Evolutionary conservation across 257 asterid species (phyloP).

Genomic region (Solanum pinnatisectum): DNA sequence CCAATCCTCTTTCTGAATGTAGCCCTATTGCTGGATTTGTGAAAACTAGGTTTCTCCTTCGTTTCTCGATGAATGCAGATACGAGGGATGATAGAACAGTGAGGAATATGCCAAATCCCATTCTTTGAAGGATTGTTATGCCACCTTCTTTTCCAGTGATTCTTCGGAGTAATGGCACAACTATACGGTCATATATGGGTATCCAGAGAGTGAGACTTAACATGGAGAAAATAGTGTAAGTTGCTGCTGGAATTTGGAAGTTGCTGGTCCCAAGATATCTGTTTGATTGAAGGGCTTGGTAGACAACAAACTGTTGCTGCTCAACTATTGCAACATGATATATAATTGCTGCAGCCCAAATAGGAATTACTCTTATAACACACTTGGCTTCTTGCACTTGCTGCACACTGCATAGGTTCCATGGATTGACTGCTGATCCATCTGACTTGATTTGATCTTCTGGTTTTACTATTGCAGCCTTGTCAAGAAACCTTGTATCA

Average conservation of each 20-base stretch:
- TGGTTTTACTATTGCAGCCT: slow-evolving; percentile 53
- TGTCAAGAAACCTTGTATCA: slow-evolving; percentile 39
- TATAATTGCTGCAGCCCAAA: slow-evolving; percentile 47
- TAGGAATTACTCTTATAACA: slow-evolving; percentile 45
- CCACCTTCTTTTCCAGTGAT: slow-evolving; percentile 40
- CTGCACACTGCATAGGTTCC: slow-evolving; percentile 56
- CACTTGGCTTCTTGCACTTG: slow-evolving; percentile 76
- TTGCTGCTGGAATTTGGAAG: slow-evolving; percentile 61
- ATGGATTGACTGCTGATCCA: slow-evolving; percentile 47
- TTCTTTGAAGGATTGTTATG: slow-evolving; percentile 56
- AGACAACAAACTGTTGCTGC: slow-evolving; percentile 56
- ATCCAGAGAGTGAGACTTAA: slow-evolving; percentile 44
- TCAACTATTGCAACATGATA: slow-evolving; percentile 35
- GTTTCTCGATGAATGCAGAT: slow-evolving; percentile 42
- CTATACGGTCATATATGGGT: slow-evolving; percentile 50
- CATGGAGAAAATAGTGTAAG: slow-evolving; percentile 61
- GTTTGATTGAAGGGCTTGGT: slow-evolving; percentile 69
- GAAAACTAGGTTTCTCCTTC: slow-evolving; percentile 25
- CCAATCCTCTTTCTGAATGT: slow-evolving; percentile 24
- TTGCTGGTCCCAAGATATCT: slow-evolving; percentile 38
- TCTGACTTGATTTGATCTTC: slow-evolving; percentile 35
- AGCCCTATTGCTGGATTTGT: slow-evolving; percentile 19
- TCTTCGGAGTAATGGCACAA: slow-evolving; percentile 30
- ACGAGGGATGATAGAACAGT: slow-evolving; percentile 25
- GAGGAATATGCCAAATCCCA: slow-evolving; percentile 52